phyloP scores from a whole-genome alignment of 208 protist genomes.

The Acanthamoeba lenticulata region DNA sequence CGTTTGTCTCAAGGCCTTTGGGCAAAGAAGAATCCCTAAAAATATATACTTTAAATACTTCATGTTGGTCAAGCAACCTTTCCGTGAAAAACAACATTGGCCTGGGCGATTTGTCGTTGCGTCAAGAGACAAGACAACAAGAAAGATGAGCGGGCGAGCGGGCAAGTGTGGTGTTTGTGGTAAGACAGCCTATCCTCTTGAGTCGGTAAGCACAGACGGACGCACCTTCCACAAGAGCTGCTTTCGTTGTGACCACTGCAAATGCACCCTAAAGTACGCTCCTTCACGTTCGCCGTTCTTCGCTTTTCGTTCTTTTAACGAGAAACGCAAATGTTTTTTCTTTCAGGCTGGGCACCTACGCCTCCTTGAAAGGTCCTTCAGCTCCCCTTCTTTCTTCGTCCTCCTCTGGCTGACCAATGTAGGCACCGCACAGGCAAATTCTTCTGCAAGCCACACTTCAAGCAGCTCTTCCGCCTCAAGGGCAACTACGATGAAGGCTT shows the following conservation, averaged over 20 bases:
- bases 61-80: too few relatives aligned
- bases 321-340: background rate
- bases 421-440: constrained; percentile 76
- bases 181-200: constrained; percentile 76
- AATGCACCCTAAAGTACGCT: constrained; percentile 72
- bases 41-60: too few relatives aligned
- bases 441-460: constrained; percentile 82
- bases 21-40: too few relatives aligned
- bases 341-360: background rate
- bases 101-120: too few relatives aligned
- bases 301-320: background rate
- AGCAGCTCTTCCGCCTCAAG: constrained; percentile 74
- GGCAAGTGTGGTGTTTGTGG: constrained; percentile 69
- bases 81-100: too few relatives aligned
- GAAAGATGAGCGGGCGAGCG: too few relatives aligned
- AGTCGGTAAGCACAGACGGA: constrained; percentile 30
- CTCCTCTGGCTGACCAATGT: background rate
- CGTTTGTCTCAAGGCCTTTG: too few relatives aligned
- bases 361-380: background rate
- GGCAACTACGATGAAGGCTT: constrained; percentile 75
- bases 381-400: background rate
- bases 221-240: constrained; percentile 60
- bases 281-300: background rate
- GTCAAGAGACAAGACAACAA: too few relatives aligned
- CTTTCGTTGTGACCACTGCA: constrained; percentile 77